These are phyloP conservation scores for Tylopilus subfusipes DNA, from an alignment of 768 basidiomycete species.

Conservation along the genomic window DNA sequence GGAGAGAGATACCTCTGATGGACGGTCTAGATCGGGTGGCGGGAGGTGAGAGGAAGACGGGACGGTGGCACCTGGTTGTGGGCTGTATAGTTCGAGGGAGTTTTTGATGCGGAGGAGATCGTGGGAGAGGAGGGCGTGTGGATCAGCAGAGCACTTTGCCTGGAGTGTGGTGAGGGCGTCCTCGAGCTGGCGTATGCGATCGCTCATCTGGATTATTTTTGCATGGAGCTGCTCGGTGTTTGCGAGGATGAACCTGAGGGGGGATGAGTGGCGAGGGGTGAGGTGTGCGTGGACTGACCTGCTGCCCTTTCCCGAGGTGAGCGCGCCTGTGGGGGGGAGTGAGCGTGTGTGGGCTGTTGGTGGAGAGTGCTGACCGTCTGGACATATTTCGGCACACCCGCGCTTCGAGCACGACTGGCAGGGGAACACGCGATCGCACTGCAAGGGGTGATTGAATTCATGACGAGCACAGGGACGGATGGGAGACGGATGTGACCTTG, in stretches of 20 bases:
- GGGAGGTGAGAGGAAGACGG: conserved; percentile 15
- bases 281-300: conserved; percentile 37
- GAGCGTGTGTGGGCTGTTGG: background rate
- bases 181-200: conserved; percentile 62
- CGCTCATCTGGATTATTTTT: conserved; percentile 57
- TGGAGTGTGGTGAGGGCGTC: conserved; percentile 52
- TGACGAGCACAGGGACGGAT: background rate
- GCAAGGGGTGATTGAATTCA: conserved; percentile 5
- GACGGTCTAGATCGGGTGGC: conserved; percentile 5
- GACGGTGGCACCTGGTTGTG: conserved; percentile 20
- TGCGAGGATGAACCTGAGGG: conserved; percentile 58
- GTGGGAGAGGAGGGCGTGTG: conserved; percentile 55
- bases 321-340: conserved; percentile 39
- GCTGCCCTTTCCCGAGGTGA: conserved; percentile 62
- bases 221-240: conserved; percentile 65
- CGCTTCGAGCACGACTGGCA: conserved; percentile 66
- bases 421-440: conserved; percentile 66
- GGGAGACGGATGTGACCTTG: conserved; percentile 41
- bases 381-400: conserved; percentile 61
- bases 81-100: conserved; percentile 58
- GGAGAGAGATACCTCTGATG: conserved; percentile 22
- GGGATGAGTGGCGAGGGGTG: conserved; percentile 10
- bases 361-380: conserved; percentile 41
- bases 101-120: conserved; percentile 63
- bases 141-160: conserved; percentile 35